Conservation (phyloP, 768 basidiomycete genomes). For the Tephrocybe sp. region DNA sequence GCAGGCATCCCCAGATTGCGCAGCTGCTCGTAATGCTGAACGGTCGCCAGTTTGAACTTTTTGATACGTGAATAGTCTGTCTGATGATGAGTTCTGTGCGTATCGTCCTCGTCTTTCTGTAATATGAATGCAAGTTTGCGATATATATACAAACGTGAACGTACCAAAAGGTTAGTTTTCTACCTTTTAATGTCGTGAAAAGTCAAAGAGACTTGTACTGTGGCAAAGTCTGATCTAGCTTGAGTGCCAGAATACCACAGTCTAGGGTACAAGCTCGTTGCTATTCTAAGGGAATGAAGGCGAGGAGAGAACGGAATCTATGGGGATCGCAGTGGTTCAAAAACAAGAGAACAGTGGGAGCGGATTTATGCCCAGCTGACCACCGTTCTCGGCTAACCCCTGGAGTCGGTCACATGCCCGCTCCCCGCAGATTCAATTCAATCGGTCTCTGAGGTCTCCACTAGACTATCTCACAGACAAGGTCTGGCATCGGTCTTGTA, state of each 20-base stretch:
- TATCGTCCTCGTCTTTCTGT: slow-evolving; percentile 13
- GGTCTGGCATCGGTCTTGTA: neutral
- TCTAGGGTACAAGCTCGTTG: slow-evolving; percentile 11
- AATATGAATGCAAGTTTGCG: too few relatives aligned
- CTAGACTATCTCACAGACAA: neutral
- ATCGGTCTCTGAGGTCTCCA: neutral
- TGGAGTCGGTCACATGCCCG: slow-evolving; percentile 26
- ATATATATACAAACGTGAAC: slow-evolving; percentile 2
- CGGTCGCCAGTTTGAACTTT: slow-evolving; percentile 21
- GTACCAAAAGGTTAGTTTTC: slow-evolving; percentile 16
- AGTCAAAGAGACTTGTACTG: slow-evolving; percentile 14
- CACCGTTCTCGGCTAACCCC: slow-evolving; percentile 20
- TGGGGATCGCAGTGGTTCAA: slow-evolving; percentile 18
- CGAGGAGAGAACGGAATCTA: slow-evolving; percentile 18
- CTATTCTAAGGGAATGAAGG: slow-evolving; percentile 19
- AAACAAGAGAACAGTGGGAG: slow-evolving; percentile 23
- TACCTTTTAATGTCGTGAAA: slow-evolving; percentile 17
- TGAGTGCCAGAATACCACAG: slow-evolving; percentile 5
- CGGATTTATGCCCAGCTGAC: slow-evolving; percentile 26
- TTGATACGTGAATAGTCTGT: slow-evolving; percentile 14
- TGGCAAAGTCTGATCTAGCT: slow-evolving; percentile 17
- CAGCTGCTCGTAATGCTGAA: slow-evolving; percentile 22
- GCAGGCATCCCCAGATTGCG: slow-evolving; percentile 22
- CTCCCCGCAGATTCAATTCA: slow-evolving; percentile 8
- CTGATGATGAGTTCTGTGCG: slow-evolving; percentile 11